A percentile compares a stretch with the other conserved stretches of the same genome.
Conservation (phyloP, 306 rosid species). For the Quillaja saponaria region DNA sequence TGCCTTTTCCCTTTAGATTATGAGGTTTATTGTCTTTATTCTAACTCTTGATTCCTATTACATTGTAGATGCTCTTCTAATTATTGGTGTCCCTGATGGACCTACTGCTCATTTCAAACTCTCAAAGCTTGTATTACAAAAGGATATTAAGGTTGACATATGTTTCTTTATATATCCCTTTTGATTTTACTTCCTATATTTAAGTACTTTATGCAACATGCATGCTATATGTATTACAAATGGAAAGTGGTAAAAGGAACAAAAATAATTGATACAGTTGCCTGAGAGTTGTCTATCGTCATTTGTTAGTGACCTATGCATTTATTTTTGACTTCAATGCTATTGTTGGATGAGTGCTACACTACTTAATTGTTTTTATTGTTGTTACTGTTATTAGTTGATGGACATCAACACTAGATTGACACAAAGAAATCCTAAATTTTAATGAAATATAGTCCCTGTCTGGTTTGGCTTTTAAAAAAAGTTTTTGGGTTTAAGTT, state of each 20-base stretch:
- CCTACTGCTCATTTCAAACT: constrained; percentile 97
- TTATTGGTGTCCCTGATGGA: constrained; percentile 78
- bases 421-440: neutral
- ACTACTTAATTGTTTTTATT: neutral
- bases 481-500: too few species aligned
- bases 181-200: neutral
- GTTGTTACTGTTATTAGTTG: neutral
- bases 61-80: constrained; percentile 66
- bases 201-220: too few species aligned
- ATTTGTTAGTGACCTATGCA: constrained; percentile 3
- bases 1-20: neutral
- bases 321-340: neutral
- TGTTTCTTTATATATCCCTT: neutral
- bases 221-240: too few species aligned
- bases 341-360: constrained; percentile 4
- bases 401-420: neutral
- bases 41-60: constrained; percentile 18
- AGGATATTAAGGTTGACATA: constrained; percentile 71
- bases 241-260: neutral
- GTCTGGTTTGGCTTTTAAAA: too few species aligned
- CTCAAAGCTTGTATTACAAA: constrained; percentile 69
- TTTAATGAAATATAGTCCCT: too few species aligned
- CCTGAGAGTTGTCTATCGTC: constrained; percentile 6
- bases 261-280: neutral
- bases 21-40: neutral